Evolutionary conservation across 1,139 yeast genomes (phyloP).

Genomic region (Cylindricascospora bacillispora): DNA sequence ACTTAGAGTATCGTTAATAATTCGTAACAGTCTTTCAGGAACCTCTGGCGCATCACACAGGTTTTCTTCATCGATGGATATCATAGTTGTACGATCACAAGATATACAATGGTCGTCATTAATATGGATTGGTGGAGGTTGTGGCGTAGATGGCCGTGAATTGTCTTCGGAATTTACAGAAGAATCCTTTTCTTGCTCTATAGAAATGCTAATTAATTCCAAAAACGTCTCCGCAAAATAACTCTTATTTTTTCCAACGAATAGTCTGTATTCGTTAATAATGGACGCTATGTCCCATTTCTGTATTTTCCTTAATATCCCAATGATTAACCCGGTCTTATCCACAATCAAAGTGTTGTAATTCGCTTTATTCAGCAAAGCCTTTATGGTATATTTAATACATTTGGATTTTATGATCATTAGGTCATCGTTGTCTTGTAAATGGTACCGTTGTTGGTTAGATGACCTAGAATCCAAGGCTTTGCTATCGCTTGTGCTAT

Average conservation of each 20-base stretch:
- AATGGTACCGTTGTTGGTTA: not conserved
- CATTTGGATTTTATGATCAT: slow-evolving; percentile 55
- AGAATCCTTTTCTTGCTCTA: slow-evolving; percentile 25
- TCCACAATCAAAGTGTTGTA: slow-evolving; percentile 70
- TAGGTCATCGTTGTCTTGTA: slow-evolving; percentile 43
- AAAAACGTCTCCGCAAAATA: slow-evolving; percentile 75
- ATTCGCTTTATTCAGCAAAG: slow-evolving; percentile 48
- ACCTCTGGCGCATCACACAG: slow-evolving; percentile 20
- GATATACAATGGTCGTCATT: too few species aligned
- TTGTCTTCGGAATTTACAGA: slow-evolving; percentile 1
- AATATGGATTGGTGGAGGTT: slow-evolving; percentile 5
- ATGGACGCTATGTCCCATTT: slow-evolving; percentile 83
- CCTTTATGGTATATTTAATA: slow-evolving; percentile 43
- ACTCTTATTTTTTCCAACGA: slow-evolving; percentile 58
- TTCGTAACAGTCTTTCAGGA: slow-evolving; percentile 18
- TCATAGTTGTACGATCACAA: not conserved
- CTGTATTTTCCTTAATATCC: slow-evolving; percentile 67
- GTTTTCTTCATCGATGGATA: slow-evolving; percentile 19
- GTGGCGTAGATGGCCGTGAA: not conserved
- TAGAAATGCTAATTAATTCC: slow-evolving; percentile 52
- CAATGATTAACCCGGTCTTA: slow-evolving; percentile 66
- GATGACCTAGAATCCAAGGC: not conserved
- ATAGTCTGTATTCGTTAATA: slow-evolving; percentile 71
- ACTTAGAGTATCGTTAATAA: slow-evolving; percentile 14
- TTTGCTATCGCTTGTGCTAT: not conserved